Conservation (phyloP, 306 rosid genomes). For the Rosa lucieae region DNA sequence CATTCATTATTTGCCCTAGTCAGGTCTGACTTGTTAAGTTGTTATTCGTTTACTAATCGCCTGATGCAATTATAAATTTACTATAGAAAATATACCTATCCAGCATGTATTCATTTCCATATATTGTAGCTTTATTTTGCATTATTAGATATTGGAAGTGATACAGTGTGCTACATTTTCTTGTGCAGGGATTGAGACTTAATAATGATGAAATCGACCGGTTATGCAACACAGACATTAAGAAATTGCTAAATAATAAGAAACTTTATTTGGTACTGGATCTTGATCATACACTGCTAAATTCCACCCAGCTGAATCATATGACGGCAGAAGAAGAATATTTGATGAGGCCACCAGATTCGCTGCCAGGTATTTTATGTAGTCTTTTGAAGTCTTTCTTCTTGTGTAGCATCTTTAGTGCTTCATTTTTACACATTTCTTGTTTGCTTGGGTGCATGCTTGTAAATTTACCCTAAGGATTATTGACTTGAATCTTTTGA, state of each 20-base stretch:
- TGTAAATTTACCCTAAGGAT: too few relatives aligned
- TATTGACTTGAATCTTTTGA: not conserved
- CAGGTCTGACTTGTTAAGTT: not conserved
- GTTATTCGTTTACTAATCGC: not conserved
- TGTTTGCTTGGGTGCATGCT: not conserved
- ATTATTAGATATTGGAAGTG: not conserved
- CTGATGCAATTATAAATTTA: not conserved
- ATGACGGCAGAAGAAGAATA: conserved; percentile 64
- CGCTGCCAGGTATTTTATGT: conserved; percentile 51
- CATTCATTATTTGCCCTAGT: not conserved
- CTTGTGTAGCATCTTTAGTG: not conserved
- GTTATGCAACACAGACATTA: conserved; percentile 61
- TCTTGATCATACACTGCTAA: conserved; percentile 79
- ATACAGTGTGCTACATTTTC: not conserved
- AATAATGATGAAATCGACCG: conserved; percentile 69
- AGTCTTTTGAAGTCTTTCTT: conserved; percentile 12
- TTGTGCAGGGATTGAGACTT: conserved; percentile 70
- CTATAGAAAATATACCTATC: too few relatives aligned
- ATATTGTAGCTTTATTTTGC: not conserved
- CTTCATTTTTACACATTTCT: not conserved
- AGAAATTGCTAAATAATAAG: conserved; percentile 46
- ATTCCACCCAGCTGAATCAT: conserved; percentile 59
- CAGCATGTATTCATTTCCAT: not conserved
- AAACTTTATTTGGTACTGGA: conserved; percentile 85
- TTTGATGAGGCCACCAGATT: conserved; percentile 53